These are phyloP conservation scores for Euptelea pleiosperma DNA, from an alignment of 164 flowering plant genomes.

Conservation along the genomic window DNA sequence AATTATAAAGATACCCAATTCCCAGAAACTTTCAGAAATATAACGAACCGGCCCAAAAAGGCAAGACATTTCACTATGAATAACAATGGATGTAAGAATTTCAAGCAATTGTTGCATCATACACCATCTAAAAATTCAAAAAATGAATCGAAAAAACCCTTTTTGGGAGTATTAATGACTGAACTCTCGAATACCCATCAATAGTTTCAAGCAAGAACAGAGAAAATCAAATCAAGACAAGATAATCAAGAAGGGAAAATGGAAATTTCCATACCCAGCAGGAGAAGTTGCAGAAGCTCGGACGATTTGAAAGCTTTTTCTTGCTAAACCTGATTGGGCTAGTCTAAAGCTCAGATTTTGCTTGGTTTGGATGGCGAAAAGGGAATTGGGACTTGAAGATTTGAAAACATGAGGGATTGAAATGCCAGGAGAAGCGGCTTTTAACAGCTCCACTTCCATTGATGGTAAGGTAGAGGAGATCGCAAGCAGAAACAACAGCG, in stretches of 20 bases:
- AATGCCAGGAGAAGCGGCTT: constrained; percentile 28
- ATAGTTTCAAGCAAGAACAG: neutral
- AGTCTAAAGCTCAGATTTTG: constrained; percentile 10
- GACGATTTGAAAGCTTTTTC: constrained; percentile 21
- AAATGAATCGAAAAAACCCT: neutral
- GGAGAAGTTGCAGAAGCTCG: constrained; percentile 26
- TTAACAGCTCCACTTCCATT: constrained; percentile 58
- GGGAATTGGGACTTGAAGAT: constrained; percentile 21
- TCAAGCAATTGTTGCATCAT: neutral
- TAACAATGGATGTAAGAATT: neutral
- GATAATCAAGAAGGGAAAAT: neutral
- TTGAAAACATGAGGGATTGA: constrained; percentile 9
- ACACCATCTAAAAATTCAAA: neutral
- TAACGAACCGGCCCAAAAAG: neutral
- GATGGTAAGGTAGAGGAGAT: constrained; percentile 9
- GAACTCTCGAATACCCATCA: neutral
- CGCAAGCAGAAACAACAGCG: too few relatives aligned
- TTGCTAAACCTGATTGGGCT: constrained; percentile 10
- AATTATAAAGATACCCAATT: too few relatives aligned
- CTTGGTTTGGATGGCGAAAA: constrained; percentile 15
- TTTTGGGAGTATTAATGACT: neutral
- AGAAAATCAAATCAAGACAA: constrained; percentile 11
- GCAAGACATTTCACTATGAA: neutral
- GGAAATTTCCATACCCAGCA: constrained; percentile 33
- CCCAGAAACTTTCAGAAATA: neutral